phyloP scores from a whole-genome alignment of 306 rosid species.

The Canavalia ensiformis region DNA sequence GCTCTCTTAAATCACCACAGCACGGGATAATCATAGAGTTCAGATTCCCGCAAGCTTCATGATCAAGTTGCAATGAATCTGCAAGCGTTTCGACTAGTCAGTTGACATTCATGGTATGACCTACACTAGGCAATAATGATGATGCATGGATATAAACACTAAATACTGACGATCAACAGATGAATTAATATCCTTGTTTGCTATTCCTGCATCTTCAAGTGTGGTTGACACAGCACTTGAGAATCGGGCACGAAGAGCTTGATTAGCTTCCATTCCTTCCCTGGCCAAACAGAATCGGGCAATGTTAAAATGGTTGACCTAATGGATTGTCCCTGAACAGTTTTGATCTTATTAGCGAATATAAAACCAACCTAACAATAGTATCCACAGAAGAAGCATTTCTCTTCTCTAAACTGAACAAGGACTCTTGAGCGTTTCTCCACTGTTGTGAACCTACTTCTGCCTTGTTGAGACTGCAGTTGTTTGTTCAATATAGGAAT shows the following conservation, averaged over 20 bases:
- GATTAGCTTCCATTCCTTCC: slow-evolving; percentile 88
- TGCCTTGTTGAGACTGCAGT: slow-evolving; percentile 86
- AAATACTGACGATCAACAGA: slow-evolving; percentile 82
- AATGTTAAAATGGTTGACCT: slow-evolving; percentile 36
- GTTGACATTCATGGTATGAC: slow-evolving; percentile 29
- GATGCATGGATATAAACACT: slow-evolving; percentile 19
- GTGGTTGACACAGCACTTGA: slow-evolving; percentile 77
- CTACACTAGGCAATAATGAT: slow-evolving; percentile 8
- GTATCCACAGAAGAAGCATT: slow-evolving; percentile 86
- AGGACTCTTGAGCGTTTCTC: slow-evolving; percentile 92
- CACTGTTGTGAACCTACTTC: slow-evolving; percentile 91
- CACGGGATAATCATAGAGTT: slow-evolving; percentile 88
- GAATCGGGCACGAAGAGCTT: slow-evolving; percentile 76
- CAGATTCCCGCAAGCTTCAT: slow-evolving; percentile 87
- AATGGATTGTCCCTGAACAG: slow-evolving; percentile 4
- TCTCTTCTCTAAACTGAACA: slow-evolving; percentile 77
- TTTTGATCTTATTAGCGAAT: slow-evolving; percentile 19
- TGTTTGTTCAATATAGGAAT: slow-evolving; percentile 38
- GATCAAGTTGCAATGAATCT: slow-evolving; percentile 98
- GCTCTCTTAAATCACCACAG: slow-evolving; percentile 87
- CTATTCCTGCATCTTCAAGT: slow-evolving; percentile 83
- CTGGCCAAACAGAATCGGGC: slow-evolving; percentile 47
- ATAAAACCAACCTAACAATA: slow-evolving; percentile 73
- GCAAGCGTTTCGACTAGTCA: slow-evolving; percentile 52
- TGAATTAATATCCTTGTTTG: slow-evolving; percentile 83